Percentiles rank a stretch among this genome's conserved stretches.
phyloP scores from a whole-genome alignment of 176 grass and related monocot species.

The Zea mays region DNA sequence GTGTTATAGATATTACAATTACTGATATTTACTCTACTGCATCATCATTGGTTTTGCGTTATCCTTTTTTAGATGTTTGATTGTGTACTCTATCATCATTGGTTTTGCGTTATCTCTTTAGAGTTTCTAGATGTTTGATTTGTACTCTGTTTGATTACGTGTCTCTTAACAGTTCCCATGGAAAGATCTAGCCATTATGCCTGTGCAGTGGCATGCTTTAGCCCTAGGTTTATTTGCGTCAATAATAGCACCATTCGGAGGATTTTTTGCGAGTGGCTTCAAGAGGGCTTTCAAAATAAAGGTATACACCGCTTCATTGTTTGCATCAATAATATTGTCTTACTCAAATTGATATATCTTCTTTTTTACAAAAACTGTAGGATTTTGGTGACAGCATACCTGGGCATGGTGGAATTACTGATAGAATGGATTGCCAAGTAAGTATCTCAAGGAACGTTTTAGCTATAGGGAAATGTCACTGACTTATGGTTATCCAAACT shows the following conservation, averaged over 20 bases:
- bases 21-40: constrained; percentile 11
- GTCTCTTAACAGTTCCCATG: constrained; percentile 73
- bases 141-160: constrained; percentile 22
- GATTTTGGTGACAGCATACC: constrained; percentile 99
- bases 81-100: too few species aligned
- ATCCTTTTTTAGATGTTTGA: too few species aligned
- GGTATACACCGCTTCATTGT: constrained; percentile 47
- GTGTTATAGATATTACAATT: neutral
- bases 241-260: constrained; percentile 99
- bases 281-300: constrained; percentile 98
- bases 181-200: constrained; percentile 83
- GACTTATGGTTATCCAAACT: neutral
- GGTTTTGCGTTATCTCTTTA: neutral
- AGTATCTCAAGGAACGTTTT: constrained; percentile 36
- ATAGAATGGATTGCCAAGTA: constrained; percentile 99
- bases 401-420: constrained; percentile 97
- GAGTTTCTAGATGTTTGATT: constrained; percentile 28
- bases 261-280: constrained; percentile 98
- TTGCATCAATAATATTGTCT: constrained; percentile 5
- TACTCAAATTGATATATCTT: constrained; percentile 23
- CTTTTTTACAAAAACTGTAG: constrained; percentile 47
- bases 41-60: neutral
- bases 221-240: constrained; percentile 97
- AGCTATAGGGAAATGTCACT: constrained; percentile 2
- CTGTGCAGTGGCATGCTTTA: constrained; percentile 95